These are phyloP conservation scores for Colletotrichum echinochloae DNA, from an alignment of 2,329 filamentous ascomycete genomes.

Conservation along the genomic window DNA sequence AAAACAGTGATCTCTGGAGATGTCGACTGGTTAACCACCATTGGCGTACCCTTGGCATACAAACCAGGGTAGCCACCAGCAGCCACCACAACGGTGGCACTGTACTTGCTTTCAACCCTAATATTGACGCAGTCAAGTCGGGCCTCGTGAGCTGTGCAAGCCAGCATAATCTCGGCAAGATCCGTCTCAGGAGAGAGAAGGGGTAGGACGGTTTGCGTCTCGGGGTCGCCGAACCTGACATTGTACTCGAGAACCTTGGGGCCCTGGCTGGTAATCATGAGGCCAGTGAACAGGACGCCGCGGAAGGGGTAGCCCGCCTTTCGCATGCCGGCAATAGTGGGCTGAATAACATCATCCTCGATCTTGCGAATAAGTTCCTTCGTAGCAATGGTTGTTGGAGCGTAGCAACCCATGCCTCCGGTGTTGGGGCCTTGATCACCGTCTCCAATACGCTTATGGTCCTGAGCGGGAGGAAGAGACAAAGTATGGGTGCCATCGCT, in stretches of 20 bases:
- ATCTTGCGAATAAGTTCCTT: constrained; percentile 66
- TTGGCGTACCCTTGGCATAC: constrained; percentile 78
- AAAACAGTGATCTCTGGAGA: constrained; percentile 74
- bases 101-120: constrained; percentile 72
- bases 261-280: constrained; percentile 84
- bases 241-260: constrained; percentile 90
- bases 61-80: constrained; percentile 85
- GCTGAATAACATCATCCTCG: constrained; percentile 69
- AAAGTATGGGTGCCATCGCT: constrained; percentile 74
- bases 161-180: constrained; percentile 84
- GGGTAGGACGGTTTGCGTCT: constrained; percentile 84
- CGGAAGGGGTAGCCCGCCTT: constrained; percentile 78
- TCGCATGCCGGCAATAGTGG: constrained; percentile 73
- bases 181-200: constrained; percentile 81
- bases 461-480: constrained; percentile 77
- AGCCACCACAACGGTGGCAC: constrained; percentile 86
- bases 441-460: constrained; percentile 78
- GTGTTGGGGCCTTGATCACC: constrained; percentile 78
- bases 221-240: constrained; percentile 88
- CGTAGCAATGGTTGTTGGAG: constrained; percentile 69
- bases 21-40: constrained; percentile 54
- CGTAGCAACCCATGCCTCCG: constrained; percentile 82
- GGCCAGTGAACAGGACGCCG: constrained; percentile 81
- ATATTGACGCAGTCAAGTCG: constrained; percentile 75
- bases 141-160: constrained; percentile 72